Evolutionary conservation across 345 rosid genomes (phyloP).

Genomic region (Salix brachista): DNA sequence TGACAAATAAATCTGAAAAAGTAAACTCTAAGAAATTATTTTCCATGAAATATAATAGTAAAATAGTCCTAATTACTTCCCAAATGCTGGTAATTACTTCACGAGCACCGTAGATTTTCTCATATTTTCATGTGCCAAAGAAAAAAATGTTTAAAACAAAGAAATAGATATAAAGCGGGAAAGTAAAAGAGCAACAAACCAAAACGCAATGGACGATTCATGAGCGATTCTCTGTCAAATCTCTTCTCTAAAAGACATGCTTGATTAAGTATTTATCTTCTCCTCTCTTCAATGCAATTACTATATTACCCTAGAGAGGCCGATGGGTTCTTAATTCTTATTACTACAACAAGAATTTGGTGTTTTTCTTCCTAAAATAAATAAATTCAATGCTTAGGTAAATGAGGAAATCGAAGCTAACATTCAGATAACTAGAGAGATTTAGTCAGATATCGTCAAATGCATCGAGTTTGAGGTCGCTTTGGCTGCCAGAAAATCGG

Average conservation of each 20-base stretch:
- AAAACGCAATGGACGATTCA: constrained; percentile 60
- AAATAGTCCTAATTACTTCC: too few species aligned
- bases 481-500: constrained; percentile 45
- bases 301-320: neutral
- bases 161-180: constrained; percentile 8
- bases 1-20: too few species aligned
- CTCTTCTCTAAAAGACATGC: constrained; percentile 68
- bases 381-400: constrained; percentile 33
- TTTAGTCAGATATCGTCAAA: constrained; percentile 61
- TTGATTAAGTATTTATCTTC: constrained; percentile 55
- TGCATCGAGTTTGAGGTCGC: constrained; percentile 46
- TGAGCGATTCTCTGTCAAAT: constrained; percentile 68
- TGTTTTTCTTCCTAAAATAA: neutral
- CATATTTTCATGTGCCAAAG: too few species aligned
- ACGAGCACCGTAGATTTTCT: too few species aligned
- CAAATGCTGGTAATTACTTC: too few species aligned
- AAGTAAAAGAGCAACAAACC: neutral
- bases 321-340: neutral
- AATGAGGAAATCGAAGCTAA: constrained; percentile 70
- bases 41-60: too few species aligned
- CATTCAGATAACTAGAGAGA: constrained; percentile 59
- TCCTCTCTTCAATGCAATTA: neutral
- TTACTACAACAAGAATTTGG: neutral
- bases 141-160: too few species aligned
- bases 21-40: too few species aligned